Base-by-base conservation (phyloP, 2,329 filamentous ascomycete genomes). In the Fonsecaea multimorphosa region DNA sequence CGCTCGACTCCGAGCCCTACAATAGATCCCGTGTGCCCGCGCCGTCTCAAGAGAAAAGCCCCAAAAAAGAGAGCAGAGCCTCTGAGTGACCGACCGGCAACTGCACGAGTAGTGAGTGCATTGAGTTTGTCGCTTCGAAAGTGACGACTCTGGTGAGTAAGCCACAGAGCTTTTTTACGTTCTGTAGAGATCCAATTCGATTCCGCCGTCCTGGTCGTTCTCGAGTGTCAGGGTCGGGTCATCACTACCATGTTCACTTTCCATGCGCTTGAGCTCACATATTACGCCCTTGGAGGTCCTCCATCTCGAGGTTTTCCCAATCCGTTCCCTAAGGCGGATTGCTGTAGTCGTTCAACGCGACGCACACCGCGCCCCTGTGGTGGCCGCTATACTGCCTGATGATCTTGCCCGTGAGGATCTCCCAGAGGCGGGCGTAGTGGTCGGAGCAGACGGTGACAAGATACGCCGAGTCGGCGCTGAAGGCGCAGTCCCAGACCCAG, bases 401-500 rank as follows among this genome's bases (percentile, higher is more conserved):
- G 70, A 97, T 93, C 73, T 89, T 89, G 78, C 96, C 92, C 71
- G 89, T 93, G 69, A 85, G 83, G 69, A 97, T 82, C 81, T 97
- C 93, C 93, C 93, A 97, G 63, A 97, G 81, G 19, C 93, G 85
- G 1, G 93, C 93, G 76, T 96, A 97, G 77, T 97, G 93, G 76
- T 97, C 93, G 49, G 90, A 94, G 76, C 92, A 97, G 4, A 93
- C 93, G 0, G 93, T 97, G 12, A 97, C 93, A 6, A 97, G 83
- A 74, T 97, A 97, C 0, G 93, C 93, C 36, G 90, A 93, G 76
- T 97, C 93, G 29, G 93, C 93, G 68, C 91, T 94, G 79, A 97
- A 97, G 0, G 93, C 93, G 74, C 93, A 97, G 77, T 97, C 93
- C 93, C 93, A 97, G 0, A 97, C 93, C 93, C 93, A 97, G 61